Percentiles rank a stretch among this genome's conserved stretches.
Conservation (phyloP, 192 early-diverging fungal genomes). For the Podila minutissima region DNA sequence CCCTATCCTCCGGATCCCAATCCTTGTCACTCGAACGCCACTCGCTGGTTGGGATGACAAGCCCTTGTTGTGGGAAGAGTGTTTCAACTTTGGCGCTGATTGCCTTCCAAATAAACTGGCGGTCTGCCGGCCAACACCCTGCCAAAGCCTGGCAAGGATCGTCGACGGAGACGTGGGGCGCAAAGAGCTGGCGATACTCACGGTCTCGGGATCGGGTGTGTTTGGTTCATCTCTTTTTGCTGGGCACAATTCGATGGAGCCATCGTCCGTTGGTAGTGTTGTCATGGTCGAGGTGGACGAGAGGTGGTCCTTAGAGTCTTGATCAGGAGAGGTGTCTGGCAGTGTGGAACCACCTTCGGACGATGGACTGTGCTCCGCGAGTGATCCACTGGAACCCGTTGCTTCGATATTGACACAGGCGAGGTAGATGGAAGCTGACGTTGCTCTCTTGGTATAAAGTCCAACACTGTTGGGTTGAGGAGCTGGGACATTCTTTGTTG, state of each 20-base stretch:
- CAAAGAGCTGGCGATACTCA: not conserved
- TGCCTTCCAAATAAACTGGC: not conserved
- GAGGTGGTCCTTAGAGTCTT: not conserved
- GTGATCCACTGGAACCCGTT: not conserved
- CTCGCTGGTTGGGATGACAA: not conserved
- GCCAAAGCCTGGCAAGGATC: not conserved
- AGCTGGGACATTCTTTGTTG: not conserved
- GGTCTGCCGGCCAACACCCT: not conserved
- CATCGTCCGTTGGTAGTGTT: not conserved
- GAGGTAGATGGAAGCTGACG: not conserved
- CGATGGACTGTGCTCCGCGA: too few relatives aligned
- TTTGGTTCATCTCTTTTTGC: not conserved
- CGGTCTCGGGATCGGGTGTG: not conserved
- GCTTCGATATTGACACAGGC: constrained; percentile 9
- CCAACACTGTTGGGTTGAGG: not conserved
- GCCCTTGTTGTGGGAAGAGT: not conserved
- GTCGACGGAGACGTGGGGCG: not conserved
- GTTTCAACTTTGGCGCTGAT: not conserved
- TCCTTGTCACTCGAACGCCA: not conserved
- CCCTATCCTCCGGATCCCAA: constrained; percentile 9
- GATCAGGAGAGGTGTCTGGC: not conserved
- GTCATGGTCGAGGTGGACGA: not conserved
- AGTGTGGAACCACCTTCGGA: too few relatives aligned
- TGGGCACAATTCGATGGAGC: not conserved
- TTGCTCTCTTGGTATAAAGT: constrained; percentile 5